phyloP scores from a whole-genome alignment of 345 rosid species.

The Carallia pectinifolia region DNA sequence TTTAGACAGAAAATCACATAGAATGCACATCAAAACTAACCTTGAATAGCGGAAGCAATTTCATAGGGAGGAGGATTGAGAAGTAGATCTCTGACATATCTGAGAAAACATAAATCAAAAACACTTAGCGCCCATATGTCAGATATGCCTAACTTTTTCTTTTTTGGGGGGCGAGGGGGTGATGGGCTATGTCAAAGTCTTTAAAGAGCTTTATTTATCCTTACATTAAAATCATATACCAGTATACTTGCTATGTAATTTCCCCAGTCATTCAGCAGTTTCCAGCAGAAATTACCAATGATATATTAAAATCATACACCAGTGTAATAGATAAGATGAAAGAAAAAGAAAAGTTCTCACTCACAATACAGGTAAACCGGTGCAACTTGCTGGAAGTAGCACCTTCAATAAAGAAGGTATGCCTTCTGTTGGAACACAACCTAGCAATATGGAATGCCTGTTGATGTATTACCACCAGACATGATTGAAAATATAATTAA shows the following conservation, averaged over 20 bases:
- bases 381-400: constrained; percentile 80
- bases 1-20: neutral
- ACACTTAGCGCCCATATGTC: no score
- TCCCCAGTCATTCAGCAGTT: no score
- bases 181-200: no score
- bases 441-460: constrained; percentile 33
- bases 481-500: constrained; percentile 10
- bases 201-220: no score
- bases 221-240: neutral
- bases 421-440: constrained; percentile 93
- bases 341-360: constrained; percentile 23
- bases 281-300: neutral
- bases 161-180: no score
- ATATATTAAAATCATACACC: neutral
- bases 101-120: constrained; percentile 24
- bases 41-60: constrained; percentile 84
- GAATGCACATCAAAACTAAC: constrained; percentile 33
- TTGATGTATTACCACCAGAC: constrained; percentile 6
- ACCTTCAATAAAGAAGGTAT: constrained; percentile 94
- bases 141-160: neutral
- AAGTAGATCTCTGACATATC: constrained; percentile 89
- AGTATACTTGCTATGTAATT: no score
- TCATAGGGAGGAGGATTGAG: constrained; percentile 94
- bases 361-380: constrained; percentile 76
- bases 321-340: neutral